A percentile compares a stretch with the other conserved stretches of the same genome.
These are phyloP conservation scores for Epichloe brachyelytri DNA, from an alignment of 2,329 filamentous ascomycete species.

Conservation along the genomic window DNA sequence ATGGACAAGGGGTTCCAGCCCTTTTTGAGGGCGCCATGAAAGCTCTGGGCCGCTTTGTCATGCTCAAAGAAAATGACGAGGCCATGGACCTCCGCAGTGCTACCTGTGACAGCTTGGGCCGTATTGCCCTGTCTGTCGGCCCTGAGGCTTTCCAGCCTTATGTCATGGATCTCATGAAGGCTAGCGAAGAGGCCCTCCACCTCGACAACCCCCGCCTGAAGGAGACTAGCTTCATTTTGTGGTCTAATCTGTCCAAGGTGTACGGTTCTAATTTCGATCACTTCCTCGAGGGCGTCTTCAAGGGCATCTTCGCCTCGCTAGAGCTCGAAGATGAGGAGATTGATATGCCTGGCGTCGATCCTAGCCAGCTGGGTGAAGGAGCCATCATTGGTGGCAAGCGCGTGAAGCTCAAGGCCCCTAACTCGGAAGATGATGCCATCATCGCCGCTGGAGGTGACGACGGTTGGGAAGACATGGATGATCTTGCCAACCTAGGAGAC, in stretches of 20 bases:
- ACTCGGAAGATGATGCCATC: conserved; percentile 42
- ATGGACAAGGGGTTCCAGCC: conserved; percentile 73
- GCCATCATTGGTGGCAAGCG: conserved; percentile 71
- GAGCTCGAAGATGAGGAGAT: conserved; percentile 82
- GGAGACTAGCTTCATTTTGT: conserved; percentile 95
- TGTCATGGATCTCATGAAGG: conserved; percentile 78
- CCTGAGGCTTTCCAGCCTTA: conserved; percentile 79
- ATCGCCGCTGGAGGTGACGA: conserved; percentile 42
- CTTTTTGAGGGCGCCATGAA: conserved; percentile 90
- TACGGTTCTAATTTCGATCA: conserved; percentile 75
- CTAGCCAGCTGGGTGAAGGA: conserved; percentile 55
- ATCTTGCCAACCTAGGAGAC: conserved; percentile 72
- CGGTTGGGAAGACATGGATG: conserved; percentile 51
- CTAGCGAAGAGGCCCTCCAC: conserved; percentile 79
- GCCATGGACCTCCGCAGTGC: conserved; percentile 82
- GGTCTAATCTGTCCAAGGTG: conserved; percentile 88
- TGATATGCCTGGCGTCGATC: conserved; percentile 51
- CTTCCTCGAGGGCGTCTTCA: conserved; percentile 66
- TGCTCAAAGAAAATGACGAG: conserved; percentile 78
- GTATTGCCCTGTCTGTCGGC: conserved; percentile 82
- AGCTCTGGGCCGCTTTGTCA: conserved; percentile 70
- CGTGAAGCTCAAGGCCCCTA: conserved; percentile 56
- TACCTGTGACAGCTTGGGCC: conserved; percentile 85
- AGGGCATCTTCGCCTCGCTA: conserved; percentile 70
- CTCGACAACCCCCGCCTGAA: conserved; percentile 83